These are phyloP conservation scores for Lithohypha guttulata DNA, from an alignment of 2,329 filamentous ascomycete species.

Conservation along the genomic window DNA sequence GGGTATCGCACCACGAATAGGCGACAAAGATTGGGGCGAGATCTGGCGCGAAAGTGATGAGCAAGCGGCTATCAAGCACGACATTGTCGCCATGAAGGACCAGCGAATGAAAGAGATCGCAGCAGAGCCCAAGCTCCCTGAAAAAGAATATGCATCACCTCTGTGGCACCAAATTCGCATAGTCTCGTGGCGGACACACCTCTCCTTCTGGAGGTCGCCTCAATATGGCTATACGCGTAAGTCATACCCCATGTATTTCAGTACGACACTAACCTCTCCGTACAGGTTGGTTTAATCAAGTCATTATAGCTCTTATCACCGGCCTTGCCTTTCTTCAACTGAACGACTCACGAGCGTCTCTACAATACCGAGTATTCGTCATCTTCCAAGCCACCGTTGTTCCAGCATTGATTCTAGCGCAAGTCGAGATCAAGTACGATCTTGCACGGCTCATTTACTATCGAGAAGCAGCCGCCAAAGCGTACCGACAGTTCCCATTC, in stretches of 20 bases:
- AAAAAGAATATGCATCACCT: constrained; percentile 75
- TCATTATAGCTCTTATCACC: constrained; percentile 65
- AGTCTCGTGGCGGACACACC: constrained; percentile 61
- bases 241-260: no score
- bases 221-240: constrained; percentile 87
- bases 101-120: constrained; percentile 42
- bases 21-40: constrained; percentile 67
- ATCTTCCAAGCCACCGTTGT: constrained; percentile 81
- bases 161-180: constrained; percentile 66
- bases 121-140: constrained; percentile 35
- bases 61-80: constrained; percentile 53
- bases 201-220: constrained; percentile 73
- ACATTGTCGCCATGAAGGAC: constrained; percentile 57
- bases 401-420: constrained; percentile 69
- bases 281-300: constrained; percentile 74
- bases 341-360: constrained; percentile 60
- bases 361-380: constrained; percentile 80
- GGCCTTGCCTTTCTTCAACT: constrained; percentile 72
- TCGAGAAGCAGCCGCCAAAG: constrained; percentile 75
- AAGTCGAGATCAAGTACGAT: constrained; percentile 77
- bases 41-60: constrained; percentile 67
- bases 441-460: constrained; percentile 72
- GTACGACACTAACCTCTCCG: no score
- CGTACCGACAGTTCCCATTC: constrained; percentile 74
- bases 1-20: constrained; percentile 60